Evolutionary conservation across 179 eudicot species (phyloP), one percentile per base, ranked within the genome.

Genomic region (Gypsophila paniculata): DNA sequence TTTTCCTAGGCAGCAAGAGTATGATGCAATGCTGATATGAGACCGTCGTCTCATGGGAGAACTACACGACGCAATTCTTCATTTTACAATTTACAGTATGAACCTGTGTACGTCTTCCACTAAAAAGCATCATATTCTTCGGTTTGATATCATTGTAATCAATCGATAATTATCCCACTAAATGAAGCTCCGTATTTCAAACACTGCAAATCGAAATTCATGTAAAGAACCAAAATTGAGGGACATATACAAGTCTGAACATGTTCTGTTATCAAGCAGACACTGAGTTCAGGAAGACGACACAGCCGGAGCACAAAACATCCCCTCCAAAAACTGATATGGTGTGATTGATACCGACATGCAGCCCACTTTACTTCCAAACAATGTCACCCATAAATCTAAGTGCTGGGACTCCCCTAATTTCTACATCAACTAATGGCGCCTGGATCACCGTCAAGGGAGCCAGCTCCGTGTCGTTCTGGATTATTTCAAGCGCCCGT

Each of bases 341-440:
- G 21, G 8, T n/a, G 71, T 42, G 46, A 48, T 7, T 7, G 70
- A 48, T 48, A 48, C 22, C n/a, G 7, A 10, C 23, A 32, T 55
- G 72, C n/a, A 66, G 8, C 44, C 44, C 44, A 39, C 59, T 81
- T 88, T 76, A 95, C 80, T 86, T 95, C 99, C 99, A 95, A 44
- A 95, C 87, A 19, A 92, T 90, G 80, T 95, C 99, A 51, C 99
- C 97, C 77, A 95, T 77, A 79, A 95, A 95, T 81, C 79, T 89
- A 75, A 95, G 95, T 53, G 99, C 99, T 23, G 99, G 99, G 61
- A 95, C 96, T 72, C 97, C 99, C 82, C 99, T 88, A 74, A 95
- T 95, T 80, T 95, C 99, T 7, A 95, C 85, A 73, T 95, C 99
- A 81, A 92, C 95, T 32, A 95, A 84, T 39, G 99, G 99, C 44